A percentile compares a stretch with the other conserved stretches of the same genome.
Evolutionary conservation across 805 yeast genomes (phyloP).

Genomic region (Kodamaea hsintzibuensis): DNA sequence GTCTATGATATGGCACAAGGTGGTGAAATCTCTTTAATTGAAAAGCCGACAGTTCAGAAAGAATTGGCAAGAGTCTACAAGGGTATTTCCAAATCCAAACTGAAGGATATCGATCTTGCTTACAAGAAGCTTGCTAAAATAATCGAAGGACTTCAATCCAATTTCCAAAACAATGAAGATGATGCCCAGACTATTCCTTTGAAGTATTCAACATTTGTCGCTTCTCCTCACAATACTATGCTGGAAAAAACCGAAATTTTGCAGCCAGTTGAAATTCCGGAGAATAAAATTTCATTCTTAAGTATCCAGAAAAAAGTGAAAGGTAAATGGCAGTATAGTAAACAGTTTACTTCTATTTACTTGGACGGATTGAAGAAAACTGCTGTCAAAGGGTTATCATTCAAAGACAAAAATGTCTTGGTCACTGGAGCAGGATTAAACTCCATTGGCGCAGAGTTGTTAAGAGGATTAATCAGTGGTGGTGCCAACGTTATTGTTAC

Average conservation of each 20-base stretch:
- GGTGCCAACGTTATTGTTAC: slow-evolving; percentile 98
- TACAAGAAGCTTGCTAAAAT: slow-evolving; percentile 69
- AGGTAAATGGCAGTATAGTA: slow-evolving; percentile 85
- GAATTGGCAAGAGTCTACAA: slow-evolving; percentile 82
- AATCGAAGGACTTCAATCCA: slow-evolving; percentile 64
- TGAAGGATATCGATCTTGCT: slow-evolving; percentile 66
- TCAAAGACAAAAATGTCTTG: slow-evolving; percentile 83
- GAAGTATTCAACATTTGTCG: slow-evolving; percentile 48
- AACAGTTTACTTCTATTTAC: slow-evolving; percentile 70
- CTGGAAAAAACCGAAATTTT: slow-evolving; percentile 67
- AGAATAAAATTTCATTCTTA: slow-evolving; percentile 91
- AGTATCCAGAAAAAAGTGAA: slow-evolving; percentile 80
- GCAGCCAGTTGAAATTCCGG: slow-evolving; percentile 71
- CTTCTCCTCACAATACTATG: slow-evolving; percentile 75
- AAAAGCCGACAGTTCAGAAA: slow-evolving; percentile 77
- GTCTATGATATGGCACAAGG: slow-evolving; percentile 97
- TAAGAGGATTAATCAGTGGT: slow-evolving; percentile 93
- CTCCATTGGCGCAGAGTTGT: slow-evolving; percentile 95
- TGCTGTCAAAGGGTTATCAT: slow-evolving; percentile 91
- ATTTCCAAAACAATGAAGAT: slow-evolving; percentile 67
- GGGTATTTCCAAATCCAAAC: slow-evolving; percentile 69
- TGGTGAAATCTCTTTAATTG: slow-evolving; percentile 71
- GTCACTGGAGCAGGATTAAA: slow-evolving; percentile 99
- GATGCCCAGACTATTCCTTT: too few relatives aligned
- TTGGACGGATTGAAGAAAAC: slow-evolving; percentile 90